phyloP scores from a whole-genome alignment of 345 rosid genomes.

The Hibiscus trionum region DNA sequence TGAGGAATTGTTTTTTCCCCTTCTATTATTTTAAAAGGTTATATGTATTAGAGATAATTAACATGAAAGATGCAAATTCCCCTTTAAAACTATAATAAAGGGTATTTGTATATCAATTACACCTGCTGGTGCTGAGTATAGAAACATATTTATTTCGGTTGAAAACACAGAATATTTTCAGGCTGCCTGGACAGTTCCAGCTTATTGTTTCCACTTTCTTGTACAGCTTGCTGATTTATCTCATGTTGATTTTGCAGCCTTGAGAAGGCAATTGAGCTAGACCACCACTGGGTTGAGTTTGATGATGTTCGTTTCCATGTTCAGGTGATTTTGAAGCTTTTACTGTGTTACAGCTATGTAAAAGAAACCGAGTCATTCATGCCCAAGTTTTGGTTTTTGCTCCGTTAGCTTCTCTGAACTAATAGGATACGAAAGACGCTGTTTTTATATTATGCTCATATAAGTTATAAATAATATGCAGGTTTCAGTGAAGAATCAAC shows the following conservation, averaged over 20 bases:
- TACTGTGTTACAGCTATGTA: background rate
- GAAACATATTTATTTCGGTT: background rate
- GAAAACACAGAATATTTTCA: background rate
- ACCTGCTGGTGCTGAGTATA: background rate
- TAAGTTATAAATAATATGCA: conserved; percentile 14
- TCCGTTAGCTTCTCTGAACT: background rate
- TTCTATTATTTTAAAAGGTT: too few relatives aligned
- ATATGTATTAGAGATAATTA: background rate
- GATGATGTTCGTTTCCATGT: conserved; percentile 89
- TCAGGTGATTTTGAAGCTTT: conserved; percentile 44
- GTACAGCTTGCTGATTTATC: background rate
- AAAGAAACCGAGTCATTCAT: background rate
- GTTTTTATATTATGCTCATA: background rate
- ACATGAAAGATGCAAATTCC: background rate
- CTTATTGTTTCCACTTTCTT: background rate
- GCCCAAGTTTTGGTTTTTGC: background rate
- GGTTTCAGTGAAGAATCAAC: conserved; percentile 88
- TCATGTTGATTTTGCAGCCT: conserved; percentile 39
- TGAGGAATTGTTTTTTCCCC: background rate
- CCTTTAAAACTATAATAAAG: too few relatives aligned
- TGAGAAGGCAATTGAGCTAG: conserved; percentile 83
- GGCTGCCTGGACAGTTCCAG: background rate
- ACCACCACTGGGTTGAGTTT: conserved; percentile 90
- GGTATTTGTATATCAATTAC: background rate
- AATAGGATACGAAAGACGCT: background rate